These are phyloP conservation scores for Ceratonia siliqua DNA, from an alignment of 306 rosid genomes.

Conservation along the genomic window DNA sequence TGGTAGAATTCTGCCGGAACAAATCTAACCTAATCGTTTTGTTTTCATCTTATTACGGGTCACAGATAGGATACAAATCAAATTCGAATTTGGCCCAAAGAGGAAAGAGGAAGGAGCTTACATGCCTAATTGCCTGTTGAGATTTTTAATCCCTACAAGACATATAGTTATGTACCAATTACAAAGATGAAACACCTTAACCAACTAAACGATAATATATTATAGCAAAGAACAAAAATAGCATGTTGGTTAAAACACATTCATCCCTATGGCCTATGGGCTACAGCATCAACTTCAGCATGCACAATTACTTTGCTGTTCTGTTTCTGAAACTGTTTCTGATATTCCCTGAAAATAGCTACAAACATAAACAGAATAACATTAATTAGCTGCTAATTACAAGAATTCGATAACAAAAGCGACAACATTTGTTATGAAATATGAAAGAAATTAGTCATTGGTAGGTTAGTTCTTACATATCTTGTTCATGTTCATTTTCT, in stretches of 20 bases:
- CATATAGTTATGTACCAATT: no score
- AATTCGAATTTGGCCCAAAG: no score
- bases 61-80: no score
- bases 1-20: no score
- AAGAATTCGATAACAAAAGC: neutral
- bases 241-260: neutral
- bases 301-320: constrained; percentile 53
- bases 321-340: constrained; percentile 51
- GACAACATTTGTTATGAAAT: neutral
- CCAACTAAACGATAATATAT: neutral
- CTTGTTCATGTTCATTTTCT: constrained; percentile 64
- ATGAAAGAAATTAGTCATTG: neutral
- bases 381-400: constrained; percentile 18
- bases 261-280: neutral
- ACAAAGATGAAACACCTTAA: no score
- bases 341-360: constrained; percentile 56
- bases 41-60: no score
- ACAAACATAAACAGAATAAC: constrained; percentile 25
- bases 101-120: no score
- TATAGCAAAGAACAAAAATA: neutral
- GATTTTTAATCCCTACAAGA: no score
- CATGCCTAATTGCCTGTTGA: no score
- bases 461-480: constrained; percentile 51
- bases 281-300: constrained; percentile 37
- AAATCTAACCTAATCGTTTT: no score